phyloP scores from a whole-genome alignment of 352 stramenopile species.

The Globisporangium mamillatum region DNA sequence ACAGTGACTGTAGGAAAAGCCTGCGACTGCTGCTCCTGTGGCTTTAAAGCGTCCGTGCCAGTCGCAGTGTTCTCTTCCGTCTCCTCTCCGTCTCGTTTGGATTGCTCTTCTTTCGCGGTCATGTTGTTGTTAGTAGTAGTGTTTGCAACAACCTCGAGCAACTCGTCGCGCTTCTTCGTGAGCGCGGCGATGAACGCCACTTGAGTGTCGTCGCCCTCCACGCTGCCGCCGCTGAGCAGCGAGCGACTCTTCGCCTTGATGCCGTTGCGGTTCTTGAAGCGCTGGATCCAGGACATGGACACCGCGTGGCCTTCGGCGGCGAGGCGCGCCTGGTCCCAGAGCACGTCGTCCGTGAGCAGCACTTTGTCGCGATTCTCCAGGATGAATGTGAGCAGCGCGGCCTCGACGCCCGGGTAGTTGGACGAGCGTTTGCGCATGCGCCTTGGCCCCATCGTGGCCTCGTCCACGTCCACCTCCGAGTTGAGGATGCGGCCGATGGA shows the following conservation, averaged over 20 bases:
- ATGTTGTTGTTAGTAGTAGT: not conserved
- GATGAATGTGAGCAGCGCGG: slow-evolving; percentile 16
- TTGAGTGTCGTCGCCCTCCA: not conserved
- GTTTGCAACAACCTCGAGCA: slow-evolving; percentile 7
- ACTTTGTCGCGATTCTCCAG: slow-evolving; percentile 8
- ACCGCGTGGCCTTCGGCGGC: slow-evolving; percentile 7
- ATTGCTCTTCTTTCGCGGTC: not conserved
- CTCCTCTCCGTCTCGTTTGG: not conserved
- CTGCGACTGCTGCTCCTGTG: not conserved
- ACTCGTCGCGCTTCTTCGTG: slow-evolving; percentile 10
- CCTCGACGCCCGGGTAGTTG: slow-evolving; percentile 17
- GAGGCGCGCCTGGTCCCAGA: slow-evolving; percentile 12
- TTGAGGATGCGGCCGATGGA: slow-evolving; percentile 17
- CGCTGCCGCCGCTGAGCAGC: not conserved
- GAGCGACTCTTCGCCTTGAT: slow-evolving; percentile 8
- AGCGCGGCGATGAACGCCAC: slow-evolving; percentile 12
- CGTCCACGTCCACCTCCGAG: slow-evolving; percentile 9
- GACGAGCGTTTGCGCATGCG: slow-evolving; percentile 18
- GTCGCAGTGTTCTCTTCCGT: not conserved
- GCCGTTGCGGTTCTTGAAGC: slow-evolving; percentile 17
- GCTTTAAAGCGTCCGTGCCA: not conserved
- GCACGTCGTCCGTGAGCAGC: slow-evolving; percentile 11
- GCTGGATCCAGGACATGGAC: slow-evolving; percentile 20
- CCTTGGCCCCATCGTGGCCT: slow-evolving; percentile 7
- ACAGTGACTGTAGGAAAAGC: not conserved